These are phyloP conservation scores for Puccinellia tenuiflora DNA, from an alignment of 176 grass and related monocot species.

Conservation along the genomic window DNA sequence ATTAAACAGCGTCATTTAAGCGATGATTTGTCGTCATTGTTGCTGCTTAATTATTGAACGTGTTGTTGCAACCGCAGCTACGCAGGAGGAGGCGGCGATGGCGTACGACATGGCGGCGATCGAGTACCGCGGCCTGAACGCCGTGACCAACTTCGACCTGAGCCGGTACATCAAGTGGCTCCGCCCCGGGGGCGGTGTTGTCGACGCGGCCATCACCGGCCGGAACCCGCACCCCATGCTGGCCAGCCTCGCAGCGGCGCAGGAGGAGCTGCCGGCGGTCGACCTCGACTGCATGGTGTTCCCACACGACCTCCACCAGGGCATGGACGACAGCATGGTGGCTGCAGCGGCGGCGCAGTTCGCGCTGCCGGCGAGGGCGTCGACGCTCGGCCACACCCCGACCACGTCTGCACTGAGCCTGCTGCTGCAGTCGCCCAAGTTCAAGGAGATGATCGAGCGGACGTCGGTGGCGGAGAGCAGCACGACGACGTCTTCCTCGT, in stretches of 20 bases:
- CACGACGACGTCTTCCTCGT: slow-evolving; percentile 27
- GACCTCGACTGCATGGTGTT: slow-evolving; percentile 26
- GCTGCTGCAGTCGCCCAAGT: slow-evolving; percentile 59
- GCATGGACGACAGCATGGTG: not conserved
- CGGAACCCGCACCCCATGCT: slow-evolving; percentile 30
- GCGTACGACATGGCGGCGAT: slow-evolving; percentile 97
- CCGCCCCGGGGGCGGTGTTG: slow-evolving; percentile 22
- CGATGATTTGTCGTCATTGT: not conserved
- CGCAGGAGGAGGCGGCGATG: slow-evolving; percentile 87
- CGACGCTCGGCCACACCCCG: not conserved
- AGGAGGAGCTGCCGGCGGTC: slow-evolving; percentile 15
- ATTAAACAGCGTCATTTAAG: not conserved
- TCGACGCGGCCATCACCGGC: not conserved
- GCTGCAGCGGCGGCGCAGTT: slow-evolving; percentile 2
- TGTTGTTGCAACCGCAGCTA: slow-evolving; percentile 35
- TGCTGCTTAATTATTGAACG: not conserved
- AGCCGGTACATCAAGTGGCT: slow-evolving; percentile 88
- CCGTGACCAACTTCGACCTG: slow-evolving; percentile 93
- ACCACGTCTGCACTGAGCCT: slow-evolving; percentile 45
- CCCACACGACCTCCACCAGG: slow-evolving; percentile 21
- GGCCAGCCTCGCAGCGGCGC: slow-evolving; percentile 4
- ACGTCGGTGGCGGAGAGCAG: slow-evolving; percentile 33
- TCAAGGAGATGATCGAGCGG: slow-evolving; percentile 73
- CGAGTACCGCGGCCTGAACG: slow-evolving; percentile 79
- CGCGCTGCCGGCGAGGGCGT: not conserved